phyloP scores from a whole-genome alignment of 1,139 yeast genomes.

The Saccharomyces hybrid region DNA sequence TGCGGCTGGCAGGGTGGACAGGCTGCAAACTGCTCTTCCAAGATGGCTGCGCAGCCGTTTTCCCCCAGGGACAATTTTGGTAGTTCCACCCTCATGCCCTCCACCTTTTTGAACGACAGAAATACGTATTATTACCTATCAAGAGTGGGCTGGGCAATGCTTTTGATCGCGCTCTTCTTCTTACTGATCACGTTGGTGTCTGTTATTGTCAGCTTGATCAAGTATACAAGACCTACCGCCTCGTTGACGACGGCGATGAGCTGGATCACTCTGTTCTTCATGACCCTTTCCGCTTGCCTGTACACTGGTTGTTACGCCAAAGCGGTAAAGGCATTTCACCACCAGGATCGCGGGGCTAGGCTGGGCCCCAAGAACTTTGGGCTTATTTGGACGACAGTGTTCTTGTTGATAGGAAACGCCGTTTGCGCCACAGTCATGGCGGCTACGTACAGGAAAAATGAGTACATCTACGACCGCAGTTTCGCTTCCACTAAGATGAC shows the following conservation, averaged over 20 bases:
- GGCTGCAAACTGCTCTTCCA: constrained; percentile 9
- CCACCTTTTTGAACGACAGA: constrained; percentile 39
- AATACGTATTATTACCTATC: constrained; percentile 52
- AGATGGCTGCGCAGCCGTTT: constrained; percentile 45
- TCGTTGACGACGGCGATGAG: constrained; percentile 32
- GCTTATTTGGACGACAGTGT: constrained; percentile 54
- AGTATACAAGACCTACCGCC: constrained; percentile 22
- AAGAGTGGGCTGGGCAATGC: constrained; percentile 60
- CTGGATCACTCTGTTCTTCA: constrained; percentile 45
- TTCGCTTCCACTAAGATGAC: background rate
- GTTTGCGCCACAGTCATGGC: background rate
- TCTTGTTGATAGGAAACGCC: constrained; percentile 36
- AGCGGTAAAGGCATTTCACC: constrained; percentile 48
- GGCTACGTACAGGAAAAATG: background rate
- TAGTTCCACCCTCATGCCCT: constrained; percentile 44
- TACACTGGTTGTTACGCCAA: constrained; percentile 55
- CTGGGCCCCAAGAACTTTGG: constrained; percentile 55
- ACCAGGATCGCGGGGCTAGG: constrained; percentile 40
- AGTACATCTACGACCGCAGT: background rate
- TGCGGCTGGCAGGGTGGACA: constrained; percentile 43
- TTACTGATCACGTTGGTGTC: constrained; percentile 34
- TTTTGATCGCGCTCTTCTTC: constrained; percentile 50
- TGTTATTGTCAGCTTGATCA: background rate
- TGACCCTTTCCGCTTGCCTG: constrained; percentile 47
- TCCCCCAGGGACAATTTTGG: constrained; percentile 62